Evolutionary conservation across 2,329 filamentous ascomycete genomes (phyloP), one percentile per base, ranked within the genome.

Genomic region (Aspergillus calidoustus): DNA sequence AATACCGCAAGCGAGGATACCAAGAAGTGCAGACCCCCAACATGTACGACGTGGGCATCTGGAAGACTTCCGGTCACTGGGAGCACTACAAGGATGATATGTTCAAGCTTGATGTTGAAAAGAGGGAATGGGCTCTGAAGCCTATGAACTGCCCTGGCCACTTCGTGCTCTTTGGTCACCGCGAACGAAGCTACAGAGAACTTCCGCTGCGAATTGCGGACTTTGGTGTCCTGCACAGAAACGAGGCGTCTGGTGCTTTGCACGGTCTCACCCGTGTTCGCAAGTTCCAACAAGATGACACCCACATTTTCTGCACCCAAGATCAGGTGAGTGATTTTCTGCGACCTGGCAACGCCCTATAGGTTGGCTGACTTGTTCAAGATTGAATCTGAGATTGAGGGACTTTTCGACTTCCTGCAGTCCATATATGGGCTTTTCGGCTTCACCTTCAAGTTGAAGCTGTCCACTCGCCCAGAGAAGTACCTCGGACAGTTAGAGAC

Each of bases 71-170:
- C 8, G 95, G 95, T 54, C 95, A 98, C 78, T 97, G 94, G 93
- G 87, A 90, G 63, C 89, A 93, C 75, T 95, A 97, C 83, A 87
- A 93, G 74, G 94, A 98, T 66, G 93, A 97, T 80, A 98, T 98
- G 94, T 93, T 93, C 78, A 89, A 88, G n/a, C 88, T 97, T 69
- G 82, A 87, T 50, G 83, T 82, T 28, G 93, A 97, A 77, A 96
- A 97, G 83, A 90, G 91, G 66, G 84, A 88, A 67, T 93, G 89
- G 82, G 93, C 89, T 17, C 81, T 98, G 55, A 98, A 98, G 82
- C 94, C 94, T 30, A 98, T 98, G 95, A 98, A 98, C 82, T 99
- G 95, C 80, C 95, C 95, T 4, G 93, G 93, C 30, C 94, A 98
- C 79, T 96, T 91, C 78, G 81, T 95, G 67, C 90, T 97, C 72